These are phyloP conservation scores for Zoysia matrella DNA, from an alignment of 202 grass and related monocot species.

Conservation along the genomic window DNA sequence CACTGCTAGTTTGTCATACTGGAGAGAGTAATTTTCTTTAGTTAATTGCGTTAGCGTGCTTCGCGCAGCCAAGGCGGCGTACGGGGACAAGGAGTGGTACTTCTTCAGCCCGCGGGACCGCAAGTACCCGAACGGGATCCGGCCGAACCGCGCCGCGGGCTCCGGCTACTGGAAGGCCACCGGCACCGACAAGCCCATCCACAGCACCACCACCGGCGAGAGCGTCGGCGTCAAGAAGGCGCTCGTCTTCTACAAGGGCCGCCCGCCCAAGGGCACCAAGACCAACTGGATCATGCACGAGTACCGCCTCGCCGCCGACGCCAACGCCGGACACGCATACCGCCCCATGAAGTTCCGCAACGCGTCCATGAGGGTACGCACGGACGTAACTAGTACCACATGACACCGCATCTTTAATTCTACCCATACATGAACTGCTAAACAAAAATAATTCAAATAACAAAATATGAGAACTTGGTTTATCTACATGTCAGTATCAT, in stretches of 20 bases:
- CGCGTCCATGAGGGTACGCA: slow-evolving; percentile 94
- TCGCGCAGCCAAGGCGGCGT: slow-evolving; percentile 58
- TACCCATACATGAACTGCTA: background rate
- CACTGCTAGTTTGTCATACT: background rate
- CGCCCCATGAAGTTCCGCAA: slow-evolving; percentile 77
- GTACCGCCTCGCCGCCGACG: slow-evolving; percentile 81
- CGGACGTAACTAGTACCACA: background rate
- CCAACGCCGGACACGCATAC: slow-evolving; percentile 54
- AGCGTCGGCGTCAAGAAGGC: slow-evolving; percentile 96
- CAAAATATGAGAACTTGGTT: background rate
- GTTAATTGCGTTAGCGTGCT: background rate
- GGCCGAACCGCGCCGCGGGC: slow-evolving; percentile 82
- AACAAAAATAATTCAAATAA: background rate
- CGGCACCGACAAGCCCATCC: slow-evolving; percentile 93
- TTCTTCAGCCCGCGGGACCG: too few species aligned
- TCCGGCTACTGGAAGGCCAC: slow-evolving; percentile 99
- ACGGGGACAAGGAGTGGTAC: slow-evolving; percentile 96
- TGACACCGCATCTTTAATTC: background rate
- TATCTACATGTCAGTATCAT: slow-evolving; percentile 5
- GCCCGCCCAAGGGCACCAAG: slow-evolving; percentile 87
- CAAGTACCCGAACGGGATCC: slow-evolving; percentile 49
- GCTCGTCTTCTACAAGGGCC: slow-evolving; percentile 93
- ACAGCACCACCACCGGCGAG: slow-evolving; percentile 47
- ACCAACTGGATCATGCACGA: slow-evolving; percentile 99
- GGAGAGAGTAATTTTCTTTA: background rate